These are phyloP conservation scores for Scheffersomyces amazonensis DNA, from an alignment of 805 yeast species.

Conservation along the genomic window DNA sequence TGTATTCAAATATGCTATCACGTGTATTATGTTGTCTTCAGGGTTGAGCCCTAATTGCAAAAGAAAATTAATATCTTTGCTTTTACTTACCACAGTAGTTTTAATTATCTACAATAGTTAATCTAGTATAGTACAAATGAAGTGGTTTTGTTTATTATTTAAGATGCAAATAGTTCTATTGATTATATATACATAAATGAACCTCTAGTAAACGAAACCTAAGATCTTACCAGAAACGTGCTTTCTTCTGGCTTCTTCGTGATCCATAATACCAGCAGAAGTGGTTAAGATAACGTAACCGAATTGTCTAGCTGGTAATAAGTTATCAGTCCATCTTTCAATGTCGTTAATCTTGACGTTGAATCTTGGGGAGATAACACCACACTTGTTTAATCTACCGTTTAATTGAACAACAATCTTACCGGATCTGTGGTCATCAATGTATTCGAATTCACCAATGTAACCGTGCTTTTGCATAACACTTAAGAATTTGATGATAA, in stretches of 20 bases:
- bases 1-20: too few relatives aligned
- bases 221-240: conserved; percentile 98
- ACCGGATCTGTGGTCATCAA: conserved; percentile 98
- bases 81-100: too few relatives aligned
- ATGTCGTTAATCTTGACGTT: conserved; percentile 93
- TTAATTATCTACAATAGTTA: too few relatives aligned
- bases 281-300: conserved; percentile 98
- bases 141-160: too few relatives aligned
- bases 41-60: too few relatives aligned
- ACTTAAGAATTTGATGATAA: conserved; percentile 92
- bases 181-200: too few relatives aligned
- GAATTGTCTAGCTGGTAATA: conserved; percentile 98
- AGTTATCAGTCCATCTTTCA: conserved; percentile 98
- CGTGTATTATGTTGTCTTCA: too few relatives aligned
- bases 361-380: conserved; percentile 98
- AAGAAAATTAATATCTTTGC: too few relatives aligned
- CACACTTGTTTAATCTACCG: conserved; percentile 98
- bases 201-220: conserved; percentile 87
- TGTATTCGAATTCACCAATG: conserved; percentile 98
- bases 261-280: conserved; percentile 99
- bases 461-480: conserved; percentile 98
- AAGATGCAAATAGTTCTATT: too few relatives aligned
- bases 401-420: conserved; percentile 94
- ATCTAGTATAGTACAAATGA: too few relatives aligned
- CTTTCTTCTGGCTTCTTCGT: conserved; percentile 99